A percentile compares a stretch with the other conserved stretches of the same genome.
Evolutionary conservation across 495 filamentous ascomycete genomes (phyloP).

Genomic region (Aspergillus taichungensis): DNA sequence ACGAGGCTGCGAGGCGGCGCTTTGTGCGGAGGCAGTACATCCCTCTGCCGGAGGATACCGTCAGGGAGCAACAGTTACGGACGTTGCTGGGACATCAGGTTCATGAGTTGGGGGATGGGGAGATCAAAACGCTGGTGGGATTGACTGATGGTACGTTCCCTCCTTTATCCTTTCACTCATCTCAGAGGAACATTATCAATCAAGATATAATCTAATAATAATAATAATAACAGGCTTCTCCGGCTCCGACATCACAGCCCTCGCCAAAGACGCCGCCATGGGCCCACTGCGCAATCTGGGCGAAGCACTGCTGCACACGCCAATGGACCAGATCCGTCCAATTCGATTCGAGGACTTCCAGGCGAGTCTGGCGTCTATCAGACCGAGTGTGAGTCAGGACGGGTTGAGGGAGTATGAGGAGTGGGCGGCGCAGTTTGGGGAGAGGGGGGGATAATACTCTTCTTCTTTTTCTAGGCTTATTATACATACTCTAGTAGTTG

Average conservation of each 20-base stretch:
- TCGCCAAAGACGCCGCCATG: slow-evolving; percentile 98
- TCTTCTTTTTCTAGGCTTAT: not conserved
- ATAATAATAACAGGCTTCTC: slow-evolving; percentile 64
- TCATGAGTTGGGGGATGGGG: slow-evolving; percentile 62
- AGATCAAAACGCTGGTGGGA: slow-evolving; percentile 68
- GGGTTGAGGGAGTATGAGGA: slow-evolving; percentile 84
- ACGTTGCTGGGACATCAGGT: slow-evolving; percentile 80
- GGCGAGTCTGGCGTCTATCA: slow-evolving; percentile 73
- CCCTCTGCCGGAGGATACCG: slow-evolving; percentile 77
- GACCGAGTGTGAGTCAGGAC: slow-evolving; percentile 81
- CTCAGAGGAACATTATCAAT: no score
- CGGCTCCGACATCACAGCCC: slow-evolving; percentile 91
- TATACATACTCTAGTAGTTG: no score
- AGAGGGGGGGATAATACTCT: slow-evolving; percentile 61
- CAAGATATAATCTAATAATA: no score
- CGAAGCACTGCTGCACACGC: slow-evolving; percentile 80
- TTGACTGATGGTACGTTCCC: slow-evolving; percentile 70
- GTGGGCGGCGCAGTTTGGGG: slow-evolving; percentile 90
- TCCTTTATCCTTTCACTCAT: not conserved
- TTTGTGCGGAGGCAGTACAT: slow-evolving; percentile 97
- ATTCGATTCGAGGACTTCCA: slow-evolving; percentile 80
- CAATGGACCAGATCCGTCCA: slow-evolving; percentile 86
- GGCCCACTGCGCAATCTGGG: slow-evolving; percentile 87
- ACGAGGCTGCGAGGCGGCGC: slow-evolving; percentile 83
- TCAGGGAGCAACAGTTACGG: slow-evolving; percentile 66